A percentile compares a stretch with the other conserved stretches of the same genome.
These are phyloP conservation scores for Xylaria sp. DNA, from an alignment of 2,329 filamentous ascomycete genomes.

Conservation along the genomic window DNA sequence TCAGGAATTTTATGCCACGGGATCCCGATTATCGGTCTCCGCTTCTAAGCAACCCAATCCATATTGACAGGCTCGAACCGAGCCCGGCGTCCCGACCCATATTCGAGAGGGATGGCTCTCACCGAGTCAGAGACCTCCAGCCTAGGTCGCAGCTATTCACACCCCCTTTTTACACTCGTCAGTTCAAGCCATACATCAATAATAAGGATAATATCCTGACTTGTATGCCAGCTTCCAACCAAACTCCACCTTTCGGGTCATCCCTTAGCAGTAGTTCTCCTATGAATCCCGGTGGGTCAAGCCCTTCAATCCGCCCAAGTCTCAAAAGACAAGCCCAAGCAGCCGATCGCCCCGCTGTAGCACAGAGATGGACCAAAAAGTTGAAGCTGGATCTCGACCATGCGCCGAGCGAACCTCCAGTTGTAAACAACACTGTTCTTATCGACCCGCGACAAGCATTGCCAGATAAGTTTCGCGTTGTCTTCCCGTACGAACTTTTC, in stretches of 20 bases:
- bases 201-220: slow-evolving; percentile 14
- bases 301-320: slow-evolving; percentile 34
- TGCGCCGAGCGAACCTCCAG: slow-evolving; percentile 36
- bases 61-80: slow-evolving; percentile 11
- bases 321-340: slow-evolving; percentile 19
- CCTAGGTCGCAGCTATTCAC: slow-evolving; percentile 23
- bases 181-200: slow-evolving; percentile 1
- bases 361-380: slow-evolving; percentile 26
- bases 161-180: slow-evolving; percentile 28
- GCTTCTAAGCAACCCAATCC: slow-evolving; percentile 19
- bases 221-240: slow-evolving; percentile 17
- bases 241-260: slow-evolving; percentile 19
- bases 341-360: slow-evolving; percentile 10
- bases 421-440: slow-evolving; percentile 45
- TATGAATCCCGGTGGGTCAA: slow-evolving; percentile 29
- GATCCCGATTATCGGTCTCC: slow-evolving; percentile 22
- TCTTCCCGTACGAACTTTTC: slow-evolving; percentile 76
- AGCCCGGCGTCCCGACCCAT: slow-evolving; percentile 18
- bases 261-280: slow-evolving; percentile 31
- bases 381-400: slow-evolving; percentile 31
- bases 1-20: slow-evolving; percentile 25
- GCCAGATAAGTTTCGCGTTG: slow-evolving; percentile 67
- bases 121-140: slow-evolving; percentile 22
- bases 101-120: slow-evolving; percentile 16
- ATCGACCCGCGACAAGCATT: slow-evolving; percentile 53